Evolutionary conservation across 208 protist genomes (phyloP).

Genomic region (Leishmania gerbilli): DNA sequence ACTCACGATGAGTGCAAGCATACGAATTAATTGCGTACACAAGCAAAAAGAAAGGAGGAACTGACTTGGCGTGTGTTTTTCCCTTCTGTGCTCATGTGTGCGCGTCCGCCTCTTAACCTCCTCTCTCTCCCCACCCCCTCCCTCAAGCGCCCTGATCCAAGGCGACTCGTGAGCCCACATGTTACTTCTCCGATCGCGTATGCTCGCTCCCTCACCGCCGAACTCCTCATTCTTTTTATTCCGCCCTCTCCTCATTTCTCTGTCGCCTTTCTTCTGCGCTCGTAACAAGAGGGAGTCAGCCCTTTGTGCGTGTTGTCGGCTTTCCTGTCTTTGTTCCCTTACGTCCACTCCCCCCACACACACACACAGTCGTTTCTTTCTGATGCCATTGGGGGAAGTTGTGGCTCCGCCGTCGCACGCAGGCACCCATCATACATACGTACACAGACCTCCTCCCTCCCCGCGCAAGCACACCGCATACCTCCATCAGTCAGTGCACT

Average conservation of each 20-base stretch:
- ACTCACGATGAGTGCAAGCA: neutral
- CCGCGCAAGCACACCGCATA: neutral
- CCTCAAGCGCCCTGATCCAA: neutral
- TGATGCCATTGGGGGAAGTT: neutral
- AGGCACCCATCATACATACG: neutral
- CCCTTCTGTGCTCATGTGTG: neutral
- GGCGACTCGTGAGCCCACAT: neutral
- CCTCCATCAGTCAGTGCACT: neutral
- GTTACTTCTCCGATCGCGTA: neutral
- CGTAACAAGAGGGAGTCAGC: neutral
- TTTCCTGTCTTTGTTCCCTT: neutral
- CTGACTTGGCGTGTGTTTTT: neutral
- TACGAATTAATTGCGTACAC: neutral
- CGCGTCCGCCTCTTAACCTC: neutral
- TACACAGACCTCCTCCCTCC: neutral
- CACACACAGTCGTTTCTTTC: neutral
- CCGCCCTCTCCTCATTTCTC: neutral
- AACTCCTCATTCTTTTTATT: neutral
- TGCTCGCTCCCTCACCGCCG: neutral
- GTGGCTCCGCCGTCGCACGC: neutral
- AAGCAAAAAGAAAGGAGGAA: neutral
- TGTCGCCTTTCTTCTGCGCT: neutral
- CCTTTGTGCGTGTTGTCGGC: neutral
- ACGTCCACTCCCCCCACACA: neutral
- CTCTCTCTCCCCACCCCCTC: neutral